A percentile compares a stretch with the other conserved stretches of the same genome.
These are phyloP conservation scores for Rhynchosporium graminicola DNA, from an alignment of 2,329 filamentous ascomycete genomes.

Conservation along the genomic window DNA sequence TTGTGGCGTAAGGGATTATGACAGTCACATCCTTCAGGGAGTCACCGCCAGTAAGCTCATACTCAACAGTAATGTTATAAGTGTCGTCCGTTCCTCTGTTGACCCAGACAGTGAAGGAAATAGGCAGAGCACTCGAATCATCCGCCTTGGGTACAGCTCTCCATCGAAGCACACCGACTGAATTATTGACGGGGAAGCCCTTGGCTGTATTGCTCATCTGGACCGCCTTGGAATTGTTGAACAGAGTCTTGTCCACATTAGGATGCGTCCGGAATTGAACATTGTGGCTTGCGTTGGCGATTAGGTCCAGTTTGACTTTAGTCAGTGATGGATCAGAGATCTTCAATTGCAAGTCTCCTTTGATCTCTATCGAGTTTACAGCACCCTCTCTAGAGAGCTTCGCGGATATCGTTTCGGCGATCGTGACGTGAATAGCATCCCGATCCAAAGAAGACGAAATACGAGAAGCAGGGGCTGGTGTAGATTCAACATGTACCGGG, in stretches of 20 bases:
- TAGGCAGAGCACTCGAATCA: conserved; percentile 78
- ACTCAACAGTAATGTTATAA: conserved; percentile 91
- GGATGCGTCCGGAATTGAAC: conserved; percentile 95
- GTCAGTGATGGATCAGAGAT: conserved; percentile 87
- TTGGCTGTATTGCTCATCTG: conserved; percentile 87
- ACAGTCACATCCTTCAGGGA: conserved; percentile 82
- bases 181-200: conserved; percentile 92
- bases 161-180: conserved; percentile 92
- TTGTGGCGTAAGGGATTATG: conserved; percentile 80
- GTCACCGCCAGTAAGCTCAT: conserved; percentile 83
- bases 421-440: conserved; percentile 83
- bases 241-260: conserved; percentile 88
- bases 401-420: conserved; percentile 88
- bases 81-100: conserved; percentile 81
- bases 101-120: conserved; percentile 97
- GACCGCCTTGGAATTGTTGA: conserved; percentile 79
- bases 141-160: conserved; percentile 80
- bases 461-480: conserved; percentile 52
- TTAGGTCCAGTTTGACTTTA: conserved; percentile 84
- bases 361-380: conserved; percentile 83
- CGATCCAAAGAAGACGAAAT: conserved; percentile 70
- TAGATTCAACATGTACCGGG: conserved; percentile 53
- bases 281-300: conserved; percentile 74
- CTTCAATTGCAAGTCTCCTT: conserved; percentile 86
- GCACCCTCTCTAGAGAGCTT: conserved; percentile 86